These are phyloP conservation scores for Tulasnella sp. DNA, from an alignment of 768 basidiomycete species.

Conservation along the genomic window DNA sequence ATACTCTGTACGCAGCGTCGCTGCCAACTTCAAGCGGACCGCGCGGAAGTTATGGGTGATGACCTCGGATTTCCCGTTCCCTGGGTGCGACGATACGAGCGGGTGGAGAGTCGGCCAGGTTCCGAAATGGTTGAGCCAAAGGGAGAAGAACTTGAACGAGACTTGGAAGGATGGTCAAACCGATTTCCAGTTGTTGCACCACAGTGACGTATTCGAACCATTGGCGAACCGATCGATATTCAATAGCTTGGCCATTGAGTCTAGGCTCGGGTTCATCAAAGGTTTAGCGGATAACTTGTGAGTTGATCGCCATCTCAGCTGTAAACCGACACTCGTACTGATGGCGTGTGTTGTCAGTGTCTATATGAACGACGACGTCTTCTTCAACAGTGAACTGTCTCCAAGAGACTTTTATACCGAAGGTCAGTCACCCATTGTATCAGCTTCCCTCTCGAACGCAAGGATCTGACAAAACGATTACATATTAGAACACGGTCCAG, in stretches of 20 bases:
- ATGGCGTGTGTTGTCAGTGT: neutral
- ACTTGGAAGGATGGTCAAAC: conserved; percentile 2
- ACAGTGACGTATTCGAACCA: conserved; percentile 12
- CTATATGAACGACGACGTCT: conserved; percentile 25
- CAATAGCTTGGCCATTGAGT: conserved; percentile 24
- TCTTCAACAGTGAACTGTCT: conserved; percentile 13
- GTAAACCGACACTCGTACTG: too few relatives aligned
- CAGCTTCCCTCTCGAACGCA: neutral
- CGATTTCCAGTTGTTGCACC: neutral
- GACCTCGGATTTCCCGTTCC: conserved; percentile 19
- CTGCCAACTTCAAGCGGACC: conserved; percentile 5
- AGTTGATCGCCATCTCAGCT: neutral
- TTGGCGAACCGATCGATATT: conserved; percentile 17
- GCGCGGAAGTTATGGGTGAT: conserved; percentile 20
- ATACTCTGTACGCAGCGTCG: conserved; percentile 23
- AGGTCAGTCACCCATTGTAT: neutral
- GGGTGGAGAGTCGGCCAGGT: conserved; percentile 19
- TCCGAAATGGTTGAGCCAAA: conserved; percentile 21
- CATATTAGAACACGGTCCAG: conserved; percentile 18
- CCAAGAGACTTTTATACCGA: neutral
- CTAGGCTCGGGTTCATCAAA: conserved; percentile 18
- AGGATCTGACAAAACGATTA: conserved; percentile 6
- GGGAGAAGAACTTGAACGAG: neutral
- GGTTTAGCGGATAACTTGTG: conserved; percentile 18
- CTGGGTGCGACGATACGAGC: neutral